A percentile compares a stretch with the other conserved stretches of the same genome.
Evolutionary conservation across 257 asterid species (phyloP).

Genomic region (Solanum habrochaites): DNA sequence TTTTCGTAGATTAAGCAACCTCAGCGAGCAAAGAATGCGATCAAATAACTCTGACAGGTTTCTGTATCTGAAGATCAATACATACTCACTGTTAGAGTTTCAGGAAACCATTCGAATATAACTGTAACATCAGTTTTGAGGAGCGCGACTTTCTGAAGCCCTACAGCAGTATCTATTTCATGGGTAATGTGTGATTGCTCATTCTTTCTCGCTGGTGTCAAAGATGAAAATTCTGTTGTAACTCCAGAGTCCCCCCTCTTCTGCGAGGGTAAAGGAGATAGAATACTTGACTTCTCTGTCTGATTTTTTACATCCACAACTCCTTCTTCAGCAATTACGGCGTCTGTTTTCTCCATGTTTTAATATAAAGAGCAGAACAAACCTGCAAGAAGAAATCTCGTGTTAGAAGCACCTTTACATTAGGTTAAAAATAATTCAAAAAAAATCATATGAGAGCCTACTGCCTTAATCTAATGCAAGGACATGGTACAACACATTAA

Average conservation of each 20-base stretch:
- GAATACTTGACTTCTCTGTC: background rate
- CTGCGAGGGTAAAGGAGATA: conserved; percentile 3
- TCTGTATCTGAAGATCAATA: conserved; percentile 30
- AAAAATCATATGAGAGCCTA: background rate
- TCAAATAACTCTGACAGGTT: conserved; percentile 39
- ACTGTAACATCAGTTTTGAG: no score
- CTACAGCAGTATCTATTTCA: conserved; percentile 12
- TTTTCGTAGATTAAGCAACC: conserved; percentile 53
- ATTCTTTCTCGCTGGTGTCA: conserved; percentile 49
- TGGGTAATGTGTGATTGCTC: conserved; percentile 33
- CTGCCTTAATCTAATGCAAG: background rate
- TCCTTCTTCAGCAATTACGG: background rate
- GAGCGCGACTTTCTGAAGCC: conserved; percentile 52
- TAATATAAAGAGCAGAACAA: background rate
- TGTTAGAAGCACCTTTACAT: background rate
- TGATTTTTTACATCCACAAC: conserved; percentile 1
- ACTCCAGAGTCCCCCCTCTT: conserved; percentile 12
- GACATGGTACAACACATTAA: background rate
- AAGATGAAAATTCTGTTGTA: conserved; percentile 30
- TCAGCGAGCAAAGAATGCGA: conserved; percentile 49
- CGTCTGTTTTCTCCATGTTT: conserved; percentile 24
- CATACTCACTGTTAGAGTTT: background rate
- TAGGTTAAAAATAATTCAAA: background rate
- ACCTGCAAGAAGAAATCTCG: background rate
- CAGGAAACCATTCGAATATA: no score